Percentiles rank a stretch among this genome's conserved stretches.
phyloP scores from a whole-genome alignment of 2,329 filamentous ascomycete genomes.

The Trichophyton simii region DNA sequence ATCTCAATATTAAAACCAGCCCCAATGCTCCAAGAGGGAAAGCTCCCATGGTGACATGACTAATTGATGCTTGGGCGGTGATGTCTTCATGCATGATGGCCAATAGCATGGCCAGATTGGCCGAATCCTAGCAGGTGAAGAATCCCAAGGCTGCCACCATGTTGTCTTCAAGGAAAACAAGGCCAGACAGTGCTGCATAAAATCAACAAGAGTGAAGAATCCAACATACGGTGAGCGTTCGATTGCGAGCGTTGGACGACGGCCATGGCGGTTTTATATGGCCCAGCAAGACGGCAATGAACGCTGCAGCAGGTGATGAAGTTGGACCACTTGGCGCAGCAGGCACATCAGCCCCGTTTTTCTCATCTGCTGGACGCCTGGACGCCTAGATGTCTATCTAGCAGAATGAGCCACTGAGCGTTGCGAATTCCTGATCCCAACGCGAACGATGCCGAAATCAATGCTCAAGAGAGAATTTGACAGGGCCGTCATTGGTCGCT shows the following conservation, averaged over 20 bases:
- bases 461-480: background rate
- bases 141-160: background rate
- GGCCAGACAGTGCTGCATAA: background rate
- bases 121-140: background rate
- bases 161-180: background rate
- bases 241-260: background rate
- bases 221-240: background rate
- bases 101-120: background rate
- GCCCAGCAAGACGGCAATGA: background rate
- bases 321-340: background rate
- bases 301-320: background rate
- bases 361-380: background rate
- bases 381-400: background rate
- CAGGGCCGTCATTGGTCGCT: background rate
- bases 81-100: background rate
- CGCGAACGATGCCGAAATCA: background rate
- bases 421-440: background rate
- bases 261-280: background rate
- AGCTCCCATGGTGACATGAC: background rate
- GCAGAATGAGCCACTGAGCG: background rate
- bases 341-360: background rate
- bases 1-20: background rate
- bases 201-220: background rate
- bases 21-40: background rate
- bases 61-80: background rate